Base-by-base conservation (phyloP, 805 yeast species). In the Ogataea haglerorum region DNA sequence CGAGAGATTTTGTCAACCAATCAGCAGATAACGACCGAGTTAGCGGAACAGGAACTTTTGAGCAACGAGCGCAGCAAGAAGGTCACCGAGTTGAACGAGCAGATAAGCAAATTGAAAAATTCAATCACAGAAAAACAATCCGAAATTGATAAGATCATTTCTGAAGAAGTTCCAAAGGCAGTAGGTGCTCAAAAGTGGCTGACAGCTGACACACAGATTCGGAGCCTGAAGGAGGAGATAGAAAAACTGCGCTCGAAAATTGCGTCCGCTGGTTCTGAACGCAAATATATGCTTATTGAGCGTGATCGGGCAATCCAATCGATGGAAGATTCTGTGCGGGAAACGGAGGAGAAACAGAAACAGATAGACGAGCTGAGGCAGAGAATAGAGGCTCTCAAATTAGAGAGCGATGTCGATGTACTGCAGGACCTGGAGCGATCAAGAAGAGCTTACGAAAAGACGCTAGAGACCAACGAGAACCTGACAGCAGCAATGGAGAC, bases 211-310 rank as follows among this genome's bases (percentile, higher is more conserved):
- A 45, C 58, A 18, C 59, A 66, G 42, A 68, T 71, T n/a, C 62
- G 72, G 53, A 68, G 69, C 5, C 53, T 80, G 25, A 70, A 72
- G 43, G 70, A 70, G 6, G 67, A 71, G 36, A 61, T 82, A 3
- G 61, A 64, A 23, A 68, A 61, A 21, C 60, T 71, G 32, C 60
- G 71, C n/a, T 60, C 65, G 10, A 70, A 70, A 46, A 52, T 73
- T 2, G 71, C 70, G 18, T 68, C 80, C 5, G 69, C 70, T 30
- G 58, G 60, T 2, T 77, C 76, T 25, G 95, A 88, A 52, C 73
- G 69, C 33, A 75, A 67, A 36, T 89, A 85, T 59, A 82, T 81
- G 78, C 53, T 60, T 7, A 68, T 66, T 22, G 91, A 85, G 56
- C 71, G 77, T 22, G 61, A 60, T 14, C 73, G 78, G 37, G 83